Percentiles rank a stretch among this genome's conserved stretches.
Conservation (phyloP, 148 eudicot genomes). For the Fagopyrum homotropicum region DNA sequence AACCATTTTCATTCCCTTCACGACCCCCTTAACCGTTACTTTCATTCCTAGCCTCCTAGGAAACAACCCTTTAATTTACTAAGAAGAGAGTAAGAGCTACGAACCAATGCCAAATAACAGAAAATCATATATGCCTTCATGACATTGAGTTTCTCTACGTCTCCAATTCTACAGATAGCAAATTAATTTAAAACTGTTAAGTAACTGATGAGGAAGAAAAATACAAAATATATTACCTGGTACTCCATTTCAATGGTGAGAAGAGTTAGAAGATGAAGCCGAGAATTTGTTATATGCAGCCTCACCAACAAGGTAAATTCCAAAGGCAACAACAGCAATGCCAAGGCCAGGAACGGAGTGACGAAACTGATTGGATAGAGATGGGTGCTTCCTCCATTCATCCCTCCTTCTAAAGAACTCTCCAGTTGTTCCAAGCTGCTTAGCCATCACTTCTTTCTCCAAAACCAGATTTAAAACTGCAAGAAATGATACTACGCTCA, state of each 20-base stretch:
- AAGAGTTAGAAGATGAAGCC: slow-evolving; percentile 28
- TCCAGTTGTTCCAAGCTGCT: slow-evolving; percentile 66
- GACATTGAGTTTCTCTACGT: background rate
- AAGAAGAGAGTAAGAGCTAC: no score
- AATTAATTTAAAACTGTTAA: background rate
- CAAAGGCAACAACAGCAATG: slow-evolving; percentile 71
- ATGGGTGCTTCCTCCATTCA: slow-evolving; percentile 87
- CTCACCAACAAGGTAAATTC: slow-evolving; percentile 64
- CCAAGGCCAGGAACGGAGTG: slow-evolving; percentile 88
- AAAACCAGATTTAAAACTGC: background rate
- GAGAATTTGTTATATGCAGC: slow-evolving; percentile 46
- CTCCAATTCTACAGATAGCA: background rate
- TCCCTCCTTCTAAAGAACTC: slow-evolving; percentile 93
- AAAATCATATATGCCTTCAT: background rate
- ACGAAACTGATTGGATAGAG: slow-evolving; percentile 72
- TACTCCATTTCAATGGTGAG: slow-evolving; percentile 25
- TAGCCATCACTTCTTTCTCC: slow-evolving; percentile 36
- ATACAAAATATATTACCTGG: background rate
- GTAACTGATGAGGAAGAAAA: background rate
- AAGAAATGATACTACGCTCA: background rate
- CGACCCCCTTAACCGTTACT: no score
- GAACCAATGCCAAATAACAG: background rate
- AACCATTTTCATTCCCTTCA: no score
- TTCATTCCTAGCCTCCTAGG: no score
- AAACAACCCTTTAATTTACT: no score